Evolutionary conservation across 805 yeast genomes (phyloP).

Genomic region (Yamadazyma endophytica): DNA sequence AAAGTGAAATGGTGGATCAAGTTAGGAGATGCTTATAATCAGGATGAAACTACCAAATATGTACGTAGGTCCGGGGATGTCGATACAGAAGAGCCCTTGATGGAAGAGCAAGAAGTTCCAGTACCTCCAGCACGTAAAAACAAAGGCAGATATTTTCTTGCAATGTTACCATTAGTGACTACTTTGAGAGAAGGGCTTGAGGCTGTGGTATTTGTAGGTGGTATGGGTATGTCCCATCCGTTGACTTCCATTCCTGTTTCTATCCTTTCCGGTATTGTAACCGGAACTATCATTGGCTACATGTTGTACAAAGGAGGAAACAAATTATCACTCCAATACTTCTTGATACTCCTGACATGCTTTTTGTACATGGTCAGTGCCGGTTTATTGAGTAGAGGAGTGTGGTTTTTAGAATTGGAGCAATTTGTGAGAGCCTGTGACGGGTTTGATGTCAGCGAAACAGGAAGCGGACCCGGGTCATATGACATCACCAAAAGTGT

Average conservation of each 20-base stretch:
- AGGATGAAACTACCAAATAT: conserved; percentile 2
- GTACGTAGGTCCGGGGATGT: conserved; percentile 3
- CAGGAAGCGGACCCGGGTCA: conserved; percentile 91
- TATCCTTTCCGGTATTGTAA: conserved; percentile 50
- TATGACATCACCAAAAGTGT: conserved; percentile 74
- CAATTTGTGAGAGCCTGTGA: conserved; percentile 66
- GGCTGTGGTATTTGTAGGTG: conserved; percentile 89
- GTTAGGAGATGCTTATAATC: conserved; percentile 36
- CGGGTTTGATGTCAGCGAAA: conserved; percentile 83
- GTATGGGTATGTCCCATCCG: conserved; percentile 49
- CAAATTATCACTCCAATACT: conserved; percentile 68
- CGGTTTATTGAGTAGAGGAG: conserved; percentile 80
- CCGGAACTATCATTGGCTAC: conserved; percentile 64
- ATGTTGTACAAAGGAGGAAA: conserved; percentile 75
- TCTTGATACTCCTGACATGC: conserved; percentile 71
- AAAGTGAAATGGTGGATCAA: conserved; percentile 71
- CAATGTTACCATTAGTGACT: conserved; percentile 39
- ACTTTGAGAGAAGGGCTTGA: conserved; percentile 87
- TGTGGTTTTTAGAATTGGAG: conserved; percentile 87
- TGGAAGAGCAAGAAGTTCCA: not conserved
- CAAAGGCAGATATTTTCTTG: conserved; percentile 22
- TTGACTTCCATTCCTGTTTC: conserved; percentile 49
- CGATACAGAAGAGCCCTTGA: not conserved
- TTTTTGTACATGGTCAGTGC: conserved; percentile 82
- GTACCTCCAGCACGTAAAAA: not conserved